Conservation (phyloP, 169 alveolate species). For the Babesia divergens region DNA sequence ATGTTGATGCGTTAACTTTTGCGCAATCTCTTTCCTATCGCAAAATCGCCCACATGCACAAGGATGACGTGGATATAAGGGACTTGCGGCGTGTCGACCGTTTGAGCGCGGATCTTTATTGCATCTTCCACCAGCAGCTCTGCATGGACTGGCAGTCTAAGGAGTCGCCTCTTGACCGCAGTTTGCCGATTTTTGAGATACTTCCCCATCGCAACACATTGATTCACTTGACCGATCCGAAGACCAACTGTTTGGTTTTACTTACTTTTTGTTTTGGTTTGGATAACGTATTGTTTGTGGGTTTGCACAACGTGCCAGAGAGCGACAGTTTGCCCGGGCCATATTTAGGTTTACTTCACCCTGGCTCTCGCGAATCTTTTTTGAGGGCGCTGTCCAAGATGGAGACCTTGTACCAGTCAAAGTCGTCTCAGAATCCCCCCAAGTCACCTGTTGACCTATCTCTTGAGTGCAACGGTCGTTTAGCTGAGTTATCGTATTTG, state of each 20-base stretch:
- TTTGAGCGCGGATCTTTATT: conserved; percentile 22
- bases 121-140: conserved; percentile 54
- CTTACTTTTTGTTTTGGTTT: conserved; percentile 28
- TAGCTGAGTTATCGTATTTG: conserved; percentile 37
- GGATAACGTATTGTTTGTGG: conserved; percentile 46
- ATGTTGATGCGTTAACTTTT: conserved; percentile 54
- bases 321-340: conserved; percentile 56
- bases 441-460: background rate
- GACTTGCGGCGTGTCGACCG: background rate
- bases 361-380: conserved; percentile 47
- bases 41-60: conserved; percentile 18
- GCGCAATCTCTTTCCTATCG: conserved; percentile 42
- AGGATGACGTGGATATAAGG: conserved; percentile 14
- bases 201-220: conserved; percentile 51
- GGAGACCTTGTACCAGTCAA: conserved; percentile 4
- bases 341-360: conserved; percentile 37
- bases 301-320: conserved; percentile 51
- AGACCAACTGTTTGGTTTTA: conserved; percentile 33
- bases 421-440: background rate
- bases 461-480: conserved; percentile 20
- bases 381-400: conserved; percentile 21
- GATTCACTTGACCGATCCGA: conserved; percentile 56
- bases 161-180: conserved; percentile 22
- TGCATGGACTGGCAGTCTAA: conserved; percentile 52
- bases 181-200: conserved; percentile 44